Evolutionary conservation across 805 yeast species (phyloP).

Genomic region (Metschnikowia borealis): DNA sequence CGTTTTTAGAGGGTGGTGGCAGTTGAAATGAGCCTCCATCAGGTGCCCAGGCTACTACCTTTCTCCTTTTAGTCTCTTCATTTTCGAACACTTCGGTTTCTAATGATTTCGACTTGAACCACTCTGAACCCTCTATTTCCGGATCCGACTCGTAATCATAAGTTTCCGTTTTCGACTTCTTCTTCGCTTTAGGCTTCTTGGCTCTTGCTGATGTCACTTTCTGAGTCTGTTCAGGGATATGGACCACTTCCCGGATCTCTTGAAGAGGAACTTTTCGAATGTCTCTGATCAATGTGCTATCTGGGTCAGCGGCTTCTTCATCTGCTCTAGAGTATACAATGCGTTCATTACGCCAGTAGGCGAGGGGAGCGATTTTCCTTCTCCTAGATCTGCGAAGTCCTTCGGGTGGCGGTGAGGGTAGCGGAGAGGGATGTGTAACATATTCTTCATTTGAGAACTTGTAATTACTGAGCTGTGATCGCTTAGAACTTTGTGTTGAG

Average conservation of each 20-base stretch:
- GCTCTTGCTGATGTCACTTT: background rate
- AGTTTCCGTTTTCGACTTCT: constrained; percentile 12
- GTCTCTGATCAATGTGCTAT: constrained; percentile 34
- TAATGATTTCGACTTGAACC: constrained; percentile 44
- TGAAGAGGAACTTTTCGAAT: constrained; percentile 45
- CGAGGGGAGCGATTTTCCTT: constrained; percentile 64
- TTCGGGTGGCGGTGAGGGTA: constrained; percentile 44
- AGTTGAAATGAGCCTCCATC: constrained; percentile 41
- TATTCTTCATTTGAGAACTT: constrained; percentile 6
- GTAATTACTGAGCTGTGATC: constrained; percentile 1
- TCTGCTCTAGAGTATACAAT: constrained; percentile 49
- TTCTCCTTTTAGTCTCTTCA: constrained; percentile 27
- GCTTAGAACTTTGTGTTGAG: background rate
- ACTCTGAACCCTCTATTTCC: constrained; percentile 46
- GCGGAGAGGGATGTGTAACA: constrained; percentile 26
- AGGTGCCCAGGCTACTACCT: constrained; percentile 65
- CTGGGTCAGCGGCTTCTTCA: constrained; percentile 39
- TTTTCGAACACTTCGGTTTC: constrained; percentile 47
- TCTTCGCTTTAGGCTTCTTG: constrained; percentile 10
- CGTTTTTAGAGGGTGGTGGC: constrained; percentile 37
- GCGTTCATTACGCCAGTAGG: constrained; percentile 81
- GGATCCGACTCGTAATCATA: constrained; percentile 37
- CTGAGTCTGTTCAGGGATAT: constrained; percentile 34
- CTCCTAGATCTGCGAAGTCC: constrained; percentile 63
- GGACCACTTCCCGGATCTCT: constrained; percentile 56